Conservation (phyloP, 257 asterid genomes). For the Lycium ferocissimum region DNA sequence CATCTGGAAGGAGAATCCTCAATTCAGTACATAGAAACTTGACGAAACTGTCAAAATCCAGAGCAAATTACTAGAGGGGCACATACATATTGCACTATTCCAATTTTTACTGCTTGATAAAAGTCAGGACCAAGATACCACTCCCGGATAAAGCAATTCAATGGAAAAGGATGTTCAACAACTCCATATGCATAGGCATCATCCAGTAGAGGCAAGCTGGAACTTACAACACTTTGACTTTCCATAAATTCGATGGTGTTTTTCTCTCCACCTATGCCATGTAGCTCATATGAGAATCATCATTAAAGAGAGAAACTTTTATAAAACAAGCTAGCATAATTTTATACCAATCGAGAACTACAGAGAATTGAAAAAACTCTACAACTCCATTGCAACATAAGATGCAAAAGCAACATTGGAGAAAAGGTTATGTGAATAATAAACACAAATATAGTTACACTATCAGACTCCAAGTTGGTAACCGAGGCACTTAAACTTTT, state of each 20-base stretch:
- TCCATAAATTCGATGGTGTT: slow-evolving; percentile 91
- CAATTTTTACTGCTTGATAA: slow-evolving; percentile 93
- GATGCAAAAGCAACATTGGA: slow-evolving; percentile 26
- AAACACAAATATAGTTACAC: neutral
- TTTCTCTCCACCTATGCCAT: slow-evolving; percentile 85
- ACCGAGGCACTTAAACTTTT: slow-evolving; percentile 10
- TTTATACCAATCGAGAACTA: neutral
- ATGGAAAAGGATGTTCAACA: slow-evolving; percentile 95
- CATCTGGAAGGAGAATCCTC: slow-evolving; percentile 64
- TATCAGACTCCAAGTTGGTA: neutral
- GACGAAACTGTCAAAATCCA: slow-evolving; percentile 15
- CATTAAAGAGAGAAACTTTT: slow-evolving; percentile 2
- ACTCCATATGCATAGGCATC: slow-evolving; percentile 94
- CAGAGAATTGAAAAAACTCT: neutral
- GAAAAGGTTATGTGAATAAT: neutral
- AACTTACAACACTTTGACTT: slow-evolving; percentile 60
- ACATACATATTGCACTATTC: slow-evolving; percentile 96
- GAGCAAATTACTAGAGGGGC: slow-evolving; percentile 33
- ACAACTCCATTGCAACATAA: neutral
- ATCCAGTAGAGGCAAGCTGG: slow-evolving; percentile 84
- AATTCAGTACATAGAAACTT: slow-evolving; percentile 21
- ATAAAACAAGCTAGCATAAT: neutral
- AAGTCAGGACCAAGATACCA: slow-evolving; percentile 93
- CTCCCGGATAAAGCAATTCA: slow-evolving; percentile 68
- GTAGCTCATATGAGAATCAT: slow-evolving; percentile 30